Percentiles rank a stretch among this genome's conserved stretches.
These are phyloP conservation scores for Pythium chondricola DNA, from an alignment of 352 stramenopile genomes.

Conservation along the genomic window DNA sequence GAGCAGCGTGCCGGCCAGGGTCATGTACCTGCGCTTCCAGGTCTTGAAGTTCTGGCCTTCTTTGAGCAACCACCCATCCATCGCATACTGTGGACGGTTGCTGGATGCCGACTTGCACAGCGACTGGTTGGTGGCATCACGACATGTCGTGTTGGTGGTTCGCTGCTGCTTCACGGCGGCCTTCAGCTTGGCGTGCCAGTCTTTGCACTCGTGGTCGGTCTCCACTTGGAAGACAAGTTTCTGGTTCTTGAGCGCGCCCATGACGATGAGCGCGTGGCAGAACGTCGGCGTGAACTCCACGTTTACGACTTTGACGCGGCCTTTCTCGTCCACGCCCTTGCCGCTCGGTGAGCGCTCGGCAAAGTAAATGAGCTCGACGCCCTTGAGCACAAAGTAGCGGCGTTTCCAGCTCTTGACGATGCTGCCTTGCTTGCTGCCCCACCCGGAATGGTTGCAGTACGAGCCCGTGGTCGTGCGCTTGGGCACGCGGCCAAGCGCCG, in stretches of 20 bases:
- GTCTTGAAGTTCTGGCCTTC: conserved; percentile 87
- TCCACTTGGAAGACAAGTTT: conserved; percentile 62
- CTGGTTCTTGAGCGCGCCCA: conserved; percentile 69
- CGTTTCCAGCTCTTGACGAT: conserved; percentile 83
- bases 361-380: conserved; percentile 74
- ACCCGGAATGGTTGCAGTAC: conserved; percentile 76
- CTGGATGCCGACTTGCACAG: not conserved
- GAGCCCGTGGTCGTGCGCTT: conserved; percentile 11
- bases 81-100: conserved; percentile 12
- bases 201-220: conserved; percentile 46
- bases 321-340: conserved; percentile 77
- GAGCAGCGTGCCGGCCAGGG: conserved; percentile 42
- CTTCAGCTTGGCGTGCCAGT: conserved; percentile 59
- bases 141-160: not conserved
- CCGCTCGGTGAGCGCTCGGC: conserved; percentile 53
- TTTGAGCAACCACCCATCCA: conserved; percentile 76
- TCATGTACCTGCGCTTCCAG: conserved; percentile 83
- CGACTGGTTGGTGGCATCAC: not conserved
- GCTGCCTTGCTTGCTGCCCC: conserved; percentile 72
- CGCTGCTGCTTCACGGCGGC: conserved; percentile 20
- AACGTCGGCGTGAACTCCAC: conserved; percentile 70
- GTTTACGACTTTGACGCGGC: conserved; percentile 40
- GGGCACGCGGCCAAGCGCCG: conserved; percentile 10
- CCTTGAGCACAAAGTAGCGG: conserved; percentile 81
- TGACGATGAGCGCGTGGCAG: conserved; percentile 50